These are phyloP conservation scores for Alternaria rosae DNA, from an alignment of 2,329 filamentous ascomycete genomes.

Conservation along the genomic window DNA sequence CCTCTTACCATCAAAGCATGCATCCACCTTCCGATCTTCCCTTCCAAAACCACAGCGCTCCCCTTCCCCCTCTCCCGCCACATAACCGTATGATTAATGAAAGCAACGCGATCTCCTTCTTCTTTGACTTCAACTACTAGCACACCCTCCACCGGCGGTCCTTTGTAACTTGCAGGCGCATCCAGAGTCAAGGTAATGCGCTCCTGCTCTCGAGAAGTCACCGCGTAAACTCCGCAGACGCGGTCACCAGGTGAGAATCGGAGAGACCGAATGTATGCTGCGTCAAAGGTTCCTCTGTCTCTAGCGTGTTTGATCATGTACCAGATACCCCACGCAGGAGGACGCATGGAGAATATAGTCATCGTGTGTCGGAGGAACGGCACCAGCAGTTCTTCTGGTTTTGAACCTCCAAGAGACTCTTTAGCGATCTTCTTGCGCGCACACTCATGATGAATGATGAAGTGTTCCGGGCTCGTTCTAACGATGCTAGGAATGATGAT, in stretches of 20 bases:
- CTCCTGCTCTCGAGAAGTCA: background rate
- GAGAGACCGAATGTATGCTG: background rate
- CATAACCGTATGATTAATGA: background rate
- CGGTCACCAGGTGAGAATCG: background rate
- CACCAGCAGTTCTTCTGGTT: background rate
- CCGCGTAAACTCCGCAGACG: background rate
- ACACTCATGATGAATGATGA: background rate
- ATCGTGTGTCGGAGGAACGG: background rate
- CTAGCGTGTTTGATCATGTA: background rate
- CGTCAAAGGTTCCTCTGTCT: background rate
- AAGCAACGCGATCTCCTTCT: background rate
- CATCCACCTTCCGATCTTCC: background rate
- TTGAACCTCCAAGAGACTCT: background rate
- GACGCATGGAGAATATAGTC: background rate
- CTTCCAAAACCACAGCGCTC: background rate
- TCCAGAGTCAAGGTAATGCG: background rate
- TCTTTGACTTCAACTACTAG: background rate
- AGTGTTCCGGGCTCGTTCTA: background rate
- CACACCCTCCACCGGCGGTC: background rate
- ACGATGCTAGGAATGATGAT: background rate
- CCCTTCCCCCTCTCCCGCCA: background rate
- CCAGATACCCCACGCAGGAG: background rate
- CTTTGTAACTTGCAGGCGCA: background rate
- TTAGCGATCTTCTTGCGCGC: background rate
- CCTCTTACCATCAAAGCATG: background rate